These are phyloP conservation scores for Lentinula novae-zelandiae DNA, from an alignment of 1,284 basidiomycete species.

Conservation along the genomic window DNA sequence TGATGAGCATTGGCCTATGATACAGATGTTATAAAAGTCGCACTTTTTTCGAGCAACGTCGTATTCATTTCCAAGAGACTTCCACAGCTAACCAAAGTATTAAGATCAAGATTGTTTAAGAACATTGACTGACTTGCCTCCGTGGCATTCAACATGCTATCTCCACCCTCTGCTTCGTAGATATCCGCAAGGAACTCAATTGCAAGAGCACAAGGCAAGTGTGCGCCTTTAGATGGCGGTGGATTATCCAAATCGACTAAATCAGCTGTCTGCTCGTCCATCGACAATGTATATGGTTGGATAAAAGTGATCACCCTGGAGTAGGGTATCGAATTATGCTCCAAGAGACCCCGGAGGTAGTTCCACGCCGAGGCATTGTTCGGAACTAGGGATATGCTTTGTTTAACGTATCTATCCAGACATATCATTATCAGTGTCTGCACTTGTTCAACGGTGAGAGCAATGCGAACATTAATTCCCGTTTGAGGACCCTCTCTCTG, in stretches of 20 bases:
- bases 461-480: constrained; percentile 67
- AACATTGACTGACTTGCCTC: constrained; percentile 33
- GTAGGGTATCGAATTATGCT: constrained; percentile 57
- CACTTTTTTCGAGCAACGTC: constrained; percentile 81
- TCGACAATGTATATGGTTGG: constrained; percentile 52
- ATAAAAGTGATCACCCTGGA: constrained; percentile 57
- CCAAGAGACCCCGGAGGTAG: constrained; percentile 79
- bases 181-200: constrained; percentile 87
- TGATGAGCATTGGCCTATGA: neutral
- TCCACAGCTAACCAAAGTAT: constrained; percentile 54
- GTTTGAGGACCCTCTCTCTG: constrained; percentile 48
- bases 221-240: constrained; percentile 59
- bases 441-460: constrained; percentile 5
- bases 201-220: constrained; percentile 72
- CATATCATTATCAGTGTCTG: neutral
- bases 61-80: constrained; percentile 62
- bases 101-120: constrained; percentile 8
- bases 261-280: constrained; percentile 30
- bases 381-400: constrained; percentile 81
- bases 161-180: constrained; percentile 54
- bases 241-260: constrained; percentile 75
- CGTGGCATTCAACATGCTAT: constrained; percentile 43
- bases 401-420: constrained; percentile 55
- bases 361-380: constrained; percentile 95
- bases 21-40: constrained; percentile 21